Base-by-base conservation (phyloP, 139 green algal genomes). In the Mychonastes homosphaera region DNA sequence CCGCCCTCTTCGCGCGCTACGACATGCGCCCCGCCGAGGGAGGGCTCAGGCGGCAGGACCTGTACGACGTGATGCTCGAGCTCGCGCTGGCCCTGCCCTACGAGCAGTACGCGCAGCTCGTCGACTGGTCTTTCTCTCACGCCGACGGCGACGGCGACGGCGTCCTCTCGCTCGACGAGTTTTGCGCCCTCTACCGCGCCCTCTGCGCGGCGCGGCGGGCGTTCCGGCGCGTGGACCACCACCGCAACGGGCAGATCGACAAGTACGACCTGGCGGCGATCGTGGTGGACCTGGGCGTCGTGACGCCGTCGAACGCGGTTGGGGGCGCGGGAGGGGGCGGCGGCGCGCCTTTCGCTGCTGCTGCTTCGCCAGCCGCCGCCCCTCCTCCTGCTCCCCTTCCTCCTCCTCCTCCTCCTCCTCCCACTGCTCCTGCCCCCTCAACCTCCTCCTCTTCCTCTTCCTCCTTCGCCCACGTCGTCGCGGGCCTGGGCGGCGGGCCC, bases 1-100 rank as follows among this genome's bases (percentile, higher is more conserved):
- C 48, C 29, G 19, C 24, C 19, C 32, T 67, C 40, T 67, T 67
- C 35, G 30, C 10, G 24, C 61, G 61, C 30, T 67, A 67, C 38
- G 61, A 67, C 51, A 67, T 67, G 61, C 36, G 61, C 50, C 40
- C 61, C 23, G n/a, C n/a, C n/a, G 61, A 67, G n/a, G 21, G 21
- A 1, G 21, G 23, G 26, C 51, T 67, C 6, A 43, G 48, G 19
- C 29, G 45, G 41, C 61, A 67, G 40, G 61, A 67, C 51, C 49
- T 56, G 13, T 67, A 67, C 23, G 61, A 67, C 51, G 39, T 67
- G 9, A 40, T 67, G 61, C 30, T 67, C 28, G 61, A 67, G 41
- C 61, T 67, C 8, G 55, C 54, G 29, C 51, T 67, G 15, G 29
- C 61, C 7, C 41, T 67, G 40, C 38, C 61, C 19, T 59, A 61